Conservation (phyloP, 192 early-diverging fungal species). For the Coemansia sp. region DNA sequence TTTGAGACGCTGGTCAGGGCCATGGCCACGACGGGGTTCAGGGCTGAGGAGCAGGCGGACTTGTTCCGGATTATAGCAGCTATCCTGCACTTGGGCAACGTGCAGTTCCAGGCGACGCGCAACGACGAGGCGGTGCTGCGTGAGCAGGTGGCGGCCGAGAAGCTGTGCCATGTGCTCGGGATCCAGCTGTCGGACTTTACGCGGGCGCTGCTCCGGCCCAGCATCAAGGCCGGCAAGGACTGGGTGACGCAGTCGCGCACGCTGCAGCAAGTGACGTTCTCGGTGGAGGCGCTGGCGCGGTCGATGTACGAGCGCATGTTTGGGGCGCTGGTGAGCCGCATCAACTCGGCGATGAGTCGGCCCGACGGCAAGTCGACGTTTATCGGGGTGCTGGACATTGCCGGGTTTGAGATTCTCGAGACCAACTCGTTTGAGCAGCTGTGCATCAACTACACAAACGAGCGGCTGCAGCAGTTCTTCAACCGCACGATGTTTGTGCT, state of each 20-base stretch:
- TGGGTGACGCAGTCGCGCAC: constrained; percentile 93
- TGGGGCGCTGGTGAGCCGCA: constrained; percentile 81
- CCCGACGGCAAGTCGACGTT: constrained; percentile 75
- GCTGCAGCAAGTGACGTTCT: constrained; percentile 80
- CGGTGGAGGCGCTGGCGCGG: constrained; percentile 87
- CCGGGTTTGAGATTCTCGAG: constrained; percentile 98
- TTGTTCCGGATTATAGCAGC: constrained; percentile 82
- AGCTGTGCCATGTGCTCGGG: constrained; percentile 92
- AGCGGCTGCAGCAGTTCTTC: constrained; percentile 98
- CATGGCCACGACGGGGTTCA: constrained; percentile 81
- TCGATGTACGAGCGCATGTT: constrained; percentile 96
- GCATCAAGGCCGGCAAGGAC: constrained; percentile 92
- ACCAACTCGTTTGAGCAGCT: constrained; percentile 98
- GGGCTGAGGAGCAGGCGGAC: constrained; percentile 71
- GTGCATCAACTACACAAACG: constrained; percentile 99
- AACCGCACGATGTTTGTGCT: constrained; percentile 99
- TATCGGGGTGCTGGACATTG: constrained; percentile 98
- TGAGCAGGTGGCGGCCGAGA: constrained; percentile 73
- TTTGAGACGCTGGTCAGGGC: constrained; percentile 73
- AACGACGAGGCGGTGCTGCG: constrained; percentile 85
- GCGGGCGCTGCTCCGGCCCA: constrained; percentile 80
- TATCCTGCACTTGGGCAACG: constrained; percentile 93
- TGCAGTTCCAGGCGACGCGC: constrained; percentile 71
- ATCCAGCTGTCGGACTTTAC: constrained; percentile 85
- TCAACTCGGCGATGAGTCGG: constrained; percentile 69